These are phyloP conservation scores for Candida sanyaensis DNA, from an alignment of 1,139 yeast genomes.

Conservation along the genomic window DNA sequence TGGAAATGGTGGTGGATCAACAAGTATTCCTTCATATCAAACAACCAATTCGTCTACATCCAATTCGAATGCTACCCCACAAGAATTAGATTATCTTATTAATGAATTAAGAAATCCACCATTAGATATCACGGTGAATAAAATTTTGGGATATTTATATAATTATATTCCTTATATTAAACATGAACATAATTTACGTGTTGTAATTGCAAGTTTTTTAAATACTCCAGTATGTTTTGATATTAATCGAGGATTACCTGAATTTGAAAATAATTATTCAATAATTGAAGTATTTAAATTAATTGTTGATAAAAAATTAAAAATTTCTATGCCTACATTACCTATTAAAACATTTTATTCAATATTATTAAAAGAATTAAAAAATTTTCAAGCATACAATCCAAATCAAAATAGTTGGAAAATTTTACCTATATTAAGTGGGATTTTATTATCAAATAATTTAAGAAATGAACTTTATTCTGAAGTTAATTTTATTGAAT, in stretches of 20 bases:
- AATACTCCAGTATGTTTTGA: slow-evolving; percentile 49
- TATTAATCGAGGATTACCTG: slow-evolving; percentile 30
- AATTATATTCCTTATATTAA: slow-evolving; percentile 65
- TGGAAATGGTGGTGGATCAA: neutral
- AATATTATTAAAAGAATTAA: slow-evolving; percentile 39
- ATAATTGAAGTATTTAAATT: slow-evolving; percentile 53
- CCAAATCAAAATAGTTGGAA: slow-evolving; percentile 51
- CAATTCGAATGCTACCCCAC: slow-evolving; percentile 23
- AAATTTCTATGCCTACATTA: slow-evolving; percentile 63
- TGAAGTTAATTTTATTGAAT: slow-evolving; percentile 25
- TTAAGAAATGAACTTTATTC: slow-evolving; percentile 39
- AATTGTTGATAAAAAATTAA: slow-evolving; percentile 52
- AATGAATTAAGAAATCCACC: slow-evolving; percentile 45
- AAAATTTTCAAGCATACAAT: slow-evolving; percentile 31
- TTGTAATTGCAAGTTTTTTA: slow-evolving; percentile 53
- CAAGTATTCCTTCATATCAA: neutral
- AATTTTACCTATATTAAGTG: slow-evolving; percentile 56
- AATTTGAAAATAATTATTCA: slow-evolving; percentile 35
- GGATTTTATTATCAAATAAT: slow-evolving; percentile 46
- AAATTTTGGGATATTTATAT: slow-evolving; percentile 53
- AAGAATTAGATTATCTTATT: slow-evolving; percentile 51
- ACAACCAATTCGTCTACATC: neutral
- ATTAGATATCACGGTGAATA: slow-evolving; percentile 30
- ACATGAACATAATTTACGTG: slow-evolving; percentile 54
- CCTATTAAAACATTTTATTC: slow-evolving; percentile 53